phyloP scores from a whole-genome alignment of 2,329 filamentous ascomycete species.

The Ceratocystis papillata region DNA sequence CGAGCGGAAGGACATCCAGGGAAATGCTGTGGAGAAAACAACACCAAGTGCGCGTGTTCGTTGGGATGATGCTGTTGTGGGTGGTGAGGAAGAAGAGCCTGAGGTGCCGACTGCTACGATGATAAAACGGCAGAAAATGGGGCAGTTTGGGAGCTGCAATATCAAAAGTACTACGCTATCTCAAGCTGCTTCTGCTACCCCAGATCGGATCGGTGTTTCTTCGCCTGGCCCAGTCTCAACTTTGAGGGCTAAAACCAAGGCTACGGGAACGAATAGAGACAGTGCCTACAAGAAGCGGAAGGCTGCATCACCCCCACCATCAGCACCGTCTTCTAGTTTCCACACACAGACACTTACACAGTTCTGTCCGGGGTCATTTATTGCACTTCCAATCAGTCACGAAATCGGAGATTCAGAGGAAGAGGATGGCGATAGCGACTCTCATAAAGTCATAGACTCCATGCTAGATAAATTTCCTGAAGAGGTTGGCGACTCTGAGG shows the following conservation, averaged over 20 bases:
- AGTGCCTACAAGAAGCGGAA: conserved; percentile 25
- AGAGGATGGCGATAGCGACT: conserved; percentile 27
- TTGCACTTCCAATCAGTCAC: not conserved
- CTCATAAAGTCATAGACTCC: not conserved
- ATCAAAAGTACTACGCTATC: conserved; percentile 11
- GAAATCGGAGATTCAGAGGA: conserved; percentile 35
- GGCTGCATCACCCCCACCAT: not conserved
- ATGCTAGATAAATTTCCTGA: too few species aligned
- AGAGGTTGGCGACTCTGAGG: conserved; percentile 9
- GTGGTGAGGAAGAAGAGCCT: not conserved
- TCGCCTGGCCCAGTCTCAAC: not conserved
- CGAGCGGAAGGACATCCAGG: too few species aligned
- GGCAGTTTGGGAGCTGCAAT: conserved; percentile 24
- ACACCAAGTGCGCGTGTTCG: not conserved
- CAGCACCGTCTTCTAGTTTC: conserved; percentile 28
- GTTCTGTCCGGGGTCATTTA: conserved; percentile 28
- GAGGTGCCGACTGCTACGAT: conserved; percentile 25
- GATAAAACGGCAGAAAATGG: conserved; percentile 26
- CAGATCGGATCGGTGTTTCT: too few species aligned
- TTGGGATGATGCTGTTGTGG: conserved; percentile 1
- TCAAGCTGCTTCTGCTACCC: conserved; percentile 5
- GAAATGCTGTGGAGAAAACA: not conserved
- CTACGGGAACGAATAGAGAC: conserved; percentile 30
- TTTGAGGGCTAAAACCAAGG: not conserved
- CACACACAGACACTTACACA: conserved; percentile 38